Evolutionary conservation across 1,139 yeast genomes (phyloP).

Genomic region (Pichia sp.): DNA sequence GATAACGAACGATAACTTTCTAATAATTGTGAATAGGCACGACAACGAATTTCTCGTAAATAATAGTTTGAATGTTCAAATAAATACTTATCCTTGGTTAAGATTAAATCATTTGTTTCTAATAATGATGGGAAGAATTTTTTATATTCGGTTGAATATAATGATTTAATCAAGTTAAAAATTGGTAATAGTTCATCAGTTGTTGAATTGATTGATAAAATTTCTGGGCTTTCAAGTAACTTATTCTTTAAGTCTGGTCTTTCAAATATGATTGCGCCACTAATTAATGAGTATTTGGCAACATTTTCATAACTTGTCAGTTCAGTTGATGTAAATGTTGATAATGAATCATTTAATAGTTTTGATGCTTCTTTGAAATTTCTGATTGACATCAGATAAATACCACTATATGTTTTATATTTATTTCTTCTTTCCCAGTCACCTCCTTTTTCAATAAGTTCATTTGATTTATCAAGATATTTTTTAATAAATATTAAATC

Average conservation of each 20-base stretch:
- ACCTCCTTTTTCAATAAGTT: slow-evolving; percentile 89
- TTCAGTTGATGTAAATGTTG: slow-evolving; percentile 96
- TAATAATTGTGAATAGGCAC: slow-evolving; percentile 88
- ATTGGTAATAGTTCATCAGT: slow-evolving; percentile 74
- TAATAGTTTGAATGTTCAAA: slow-evolving; percentile 76
- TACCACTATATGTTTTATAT: slow-evolving; percentile 85
- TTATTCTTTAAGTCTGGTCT: slow-evolving; percentile 80
- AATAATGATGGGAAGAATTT: slow-evolving; percentile 74
- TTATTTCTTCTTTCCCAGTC: slow-evolving; percentile 99
- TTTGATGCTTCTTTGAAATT: slow-evolving; percentile 80
- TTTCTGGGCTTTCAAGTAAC: slow-evolving; percentile 91
- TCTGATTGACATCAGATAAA: slow-evolving; percentile 77
- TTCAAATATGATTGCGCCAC: slow-evolving; percentile 77
- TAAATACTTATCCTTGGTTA: slow-evolving; percentile 70
- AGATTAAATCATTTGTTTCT: slow-evolving; percentile 68
- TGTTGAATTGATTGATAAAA: slow-evolving; percentile 70
- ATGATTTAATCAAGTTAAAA: slow-evolving; percentile 73
- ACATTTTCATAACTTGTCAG: slow-evolving; percentile 83
- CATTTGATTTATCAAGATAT: slow-evolving; percentile 67
- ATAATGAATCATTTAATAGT: slow-evolving; percentile 79
- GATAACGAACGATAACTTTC: slow-evolving; percentile 92
- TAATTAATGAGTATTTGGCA: slow-evolving; percentile 79
- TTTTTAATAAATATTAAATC: slow-evolving; percentile 67
- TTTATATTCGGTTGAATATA: slow-evolving; percentile 85
- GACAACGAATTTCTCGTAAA: slow-evolving; percentile 88